These are phyloP conservation scores for Trichosporon ovoides DNA, from an alignment of 1,284 basidiomycete species.

Conservation along the genomic window DNA sequence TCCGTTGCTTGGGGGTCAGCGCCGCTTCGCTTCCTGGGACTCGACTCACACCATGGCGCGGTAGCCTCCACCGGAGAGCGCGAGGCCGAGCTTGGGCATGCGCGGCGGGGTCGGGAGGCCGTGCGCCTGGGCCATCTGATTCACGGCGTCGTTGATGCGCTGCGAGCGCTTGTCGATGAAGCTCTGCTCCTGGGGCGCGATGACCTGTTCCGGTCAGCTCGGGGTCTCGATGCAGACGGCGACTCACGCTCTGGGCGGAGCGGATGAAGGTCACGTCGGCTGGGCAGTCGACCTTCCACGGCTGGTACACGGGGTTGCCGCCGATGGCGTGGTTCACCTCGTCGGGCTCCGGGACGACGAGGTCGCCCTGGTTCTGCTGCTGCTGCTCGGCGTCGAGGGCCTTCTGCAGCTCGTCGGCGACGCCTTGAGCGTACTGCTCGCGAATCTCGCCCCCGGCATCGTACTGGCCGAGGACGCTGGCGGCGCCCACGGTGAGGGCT, in stretches of 20 bases:
- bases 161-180: slow-evolving; percentile 31
- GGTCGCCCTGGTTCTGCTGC: background rate
- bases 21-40: no score
- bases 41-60: slow-evolving; percentile 49
- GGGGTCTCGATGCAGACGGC: background rate
- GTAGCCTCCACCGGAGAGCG: slow-evolving; percentile 51
- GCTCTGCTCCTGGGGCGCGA: slow-evolving; percentile 32
- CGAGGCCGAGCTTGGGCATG: slow-evolving; percentile 47
- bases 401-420: background rate
- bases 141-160: slow-evolving; percentile 28
- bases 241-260: slow-evolving; percentile 34
- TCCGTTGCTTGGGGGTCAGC: slow-evolving; percentile 18
- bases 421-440: slow-evolving; percentile 1
- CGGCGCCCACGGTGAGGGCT: slow-evolving; percentile 4
- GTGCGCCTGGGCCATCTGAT: slow-evolving; percentile 26
- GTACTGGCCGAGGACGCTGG: background rate
- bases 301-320: slow-evolving; percentile 31
- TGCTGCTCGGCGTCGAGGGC: slow-evolving; percentile 3
- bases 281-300: slow-evolving; percentile 42
- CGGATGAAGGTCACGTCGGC: slow-evolving; percentile 37
- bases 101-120: slow-evolving; percentile 36
- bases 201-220: slow-evolving; percentile 16
- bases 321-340: slow-evolving; percentile 8
- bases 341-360: background rate
- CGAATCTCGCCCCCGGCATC: background rate